Conservation (phyloP, 2,329 filamentous ascomycete genomes). For the Penicillium hordei region DNA sequence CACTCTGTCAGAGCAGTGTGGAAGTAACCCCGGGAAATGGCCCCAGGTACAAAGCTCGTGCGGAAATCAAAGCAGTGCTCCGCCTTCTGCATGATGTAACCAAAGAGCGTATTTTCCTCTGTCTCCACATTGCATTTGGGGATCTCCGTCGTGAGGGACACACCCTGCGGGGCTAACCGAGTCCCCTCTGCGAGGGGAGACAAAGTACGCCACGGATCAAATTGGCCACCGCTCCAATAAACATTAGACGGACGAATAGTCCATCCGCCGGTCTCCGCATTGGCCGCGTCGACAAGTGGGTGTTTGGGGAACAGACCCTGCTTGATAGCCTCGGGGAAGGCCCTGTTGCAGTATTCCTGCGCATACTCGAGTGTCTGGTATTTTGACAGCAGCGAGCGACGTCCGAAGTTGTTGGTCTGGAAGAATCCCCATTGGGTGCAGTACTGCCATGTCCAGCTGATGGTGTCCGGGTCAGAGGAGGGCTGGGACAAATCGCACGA, state of each 20-base stretch:
- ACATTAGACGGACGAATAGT: slow-evolving; percentile 52
- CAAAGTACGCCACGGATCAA: slow-evolving; percentile 54
- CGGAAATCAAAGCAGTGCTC: slow-evolving; percentile 54
- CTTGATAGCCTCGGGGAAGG: slow-evolving; percentile 47
- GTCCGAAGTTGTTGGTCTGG: slow-evolving; percentile 51
- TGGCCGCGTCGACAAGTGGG: slow-evolving; percentile 43
- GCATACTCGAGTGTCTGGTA: slow-evolving; percentile 49
- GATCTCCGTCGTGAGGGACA: slow-evolving; percentile 41
- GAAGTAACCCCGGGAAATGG: slow-evolving; percentile 40
- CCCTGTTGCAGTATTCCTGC: slow-evolving; percentile 48
- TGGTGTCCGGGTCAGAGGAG: slow-evolving; percentile 37
- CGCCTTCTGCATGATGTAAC: slow-evolving; percentile 47
- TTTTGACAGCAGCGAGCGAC: slow-evolving; percentile 48
- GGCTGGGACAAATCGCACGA: slow-evolving; percentile 42
- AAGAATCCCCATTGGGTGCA: slow-evolving; percentile 56
- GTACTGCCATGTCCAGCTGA: slow-evolving; percentile 54
- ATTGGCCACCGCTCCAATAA: slow-evolving; percentile 53
- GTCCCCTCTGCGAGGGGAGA: slow-evolving; percentile 44
- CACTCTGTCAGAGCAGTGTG: slow-evolving; percentile 46
- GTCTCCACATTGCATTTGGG: slow-evolving; percentile 46
- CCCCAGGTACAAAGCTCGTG: slow-evolving; percentile 32
- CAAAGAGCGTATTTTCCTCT: slow-evolving; percentile 45
- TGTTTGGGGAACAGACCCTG: slow-evolving; percentile 43
- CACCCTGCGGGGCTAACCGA: slow-evolving; percentile 40
- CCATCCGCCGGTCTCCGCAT: slow-evolving; percentile 52